phyloP scores from a whole-genome alignment of 139 green algal genomes.

The Tetradesmus obliquus region DNA sequence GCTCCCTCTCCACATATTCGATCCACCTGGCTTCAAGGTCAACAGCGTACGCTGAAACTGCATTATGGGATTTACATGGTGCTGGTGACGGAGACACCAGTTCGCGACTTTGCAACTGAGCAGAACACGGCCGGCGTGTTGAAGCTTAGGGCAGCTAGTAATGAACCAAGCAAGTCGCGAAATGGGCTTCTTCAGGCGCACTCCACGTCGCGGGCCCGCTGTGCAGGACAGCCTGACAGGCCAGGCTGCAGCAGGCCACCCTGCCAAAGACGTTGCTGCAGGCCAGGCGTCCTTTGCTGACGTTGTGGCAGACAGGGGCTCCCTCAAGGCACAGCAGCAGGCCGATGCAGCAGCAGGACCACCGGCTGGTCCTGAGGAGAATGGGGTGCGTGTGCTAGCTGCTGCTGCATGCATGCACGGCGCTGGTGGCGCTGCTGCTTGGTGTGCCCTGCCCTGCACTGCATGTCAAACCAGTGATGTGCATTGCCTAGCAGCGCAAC shows the following conservation, averaged over 20 bases:
- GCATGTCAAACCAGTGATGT: too few species aligned
- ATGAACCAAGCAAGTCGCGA: not conserved
- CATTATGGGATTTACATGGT: too few species aligned
- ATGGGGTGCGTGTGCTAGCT: not conserved
- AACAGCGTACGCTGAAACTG: too few species aligned
- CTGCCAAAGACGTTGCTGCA: not conserved
- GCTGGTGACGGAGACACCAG: too few species aligned
- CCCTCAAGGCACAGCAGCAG: not conserved
- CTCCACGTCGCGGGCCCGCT: not conserved
- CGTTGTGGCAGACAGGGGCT: not conserved
- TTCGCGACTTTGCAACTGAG: too few species aligned
- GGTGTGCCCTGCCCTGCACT: too few species aligned
- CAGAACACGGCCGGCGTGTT: not conserved
- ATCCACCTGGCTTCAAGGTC: too few species aligned
- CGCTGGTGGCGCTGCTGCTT: not conserved
- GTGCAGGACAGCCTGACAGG: not conserved
- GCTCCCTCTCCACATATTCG: too few species aligned
- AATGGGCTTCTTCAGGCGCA: not conserved
- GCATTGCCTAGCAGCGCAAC: too few species aligned
- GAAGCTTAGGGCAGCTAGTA: not conserved
- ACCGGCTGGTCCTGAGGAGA: not conserved
- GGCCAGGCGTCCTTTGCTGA: not conserved
- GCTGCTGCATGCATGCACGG: too few species aligned
- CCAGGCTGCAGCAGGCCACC: not conserved
- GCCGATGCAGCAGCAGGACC: not conserved